Evolutionary conservation across 345 rosid species (phyloP), one percentile per base, ranked within the genome.

Genomic region (Arabidopsis suecica): DNA sequence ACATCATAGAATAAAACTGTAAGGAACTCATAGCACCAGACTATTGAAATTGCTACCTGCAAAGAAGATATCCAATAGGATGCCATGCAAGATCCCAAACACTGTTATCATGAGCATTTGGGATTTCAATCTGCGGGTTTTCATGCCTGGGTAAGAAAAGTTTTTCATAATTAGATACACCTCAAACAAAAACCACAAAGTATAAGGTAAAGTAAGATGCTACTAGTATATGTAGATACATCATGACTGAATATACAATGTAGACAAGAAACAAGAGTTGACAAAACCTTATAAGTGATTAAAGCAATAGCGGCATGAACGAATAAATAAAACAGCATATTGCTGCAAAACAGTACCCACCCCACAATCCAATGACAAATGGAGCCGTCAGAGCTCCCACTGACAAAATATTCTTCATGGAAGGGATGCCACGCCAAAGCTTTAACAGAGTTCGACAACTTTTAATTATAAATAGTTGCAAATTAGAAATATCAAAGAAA

Each of bases 81-180:
- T 95, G 99, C 99, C 98, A 92, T 37, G 96, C 88, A 68, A 95
- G 88, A 85, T 92, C 97, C 97, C 97, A 95, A 44, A 95, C 97
- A 77, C 94, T 87, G 80, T 85, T 88, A 77, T 90, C 99, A 82
- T 95, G 99, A 23, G 97, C 97, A 79, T 72, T 85, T 12, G 86
- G 45, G 71, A 89, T 89, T 83, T 95, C 98, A 82, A 87, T 83
- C 85, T 92, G 97, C 33, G 98, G 99, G 66, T 87, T 88, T 83
- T 89, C 99, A 87, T 90, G 97, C 85, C 99, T 90, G 94, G 16
- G 61, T 58, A 71, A 44, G 64, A 80, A 36, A 67, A 41, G 10
- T 40, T 48, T 28, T 58, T 62, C 62, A 60, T 49, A 33, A 50
- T 77, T 72, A 74, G 65, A 72, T 44, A 72, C 34, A 33, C 32